phyloP scores from a whole-genome alignment of 306 rosid species.

The Inga leiocalycina region DNA sequence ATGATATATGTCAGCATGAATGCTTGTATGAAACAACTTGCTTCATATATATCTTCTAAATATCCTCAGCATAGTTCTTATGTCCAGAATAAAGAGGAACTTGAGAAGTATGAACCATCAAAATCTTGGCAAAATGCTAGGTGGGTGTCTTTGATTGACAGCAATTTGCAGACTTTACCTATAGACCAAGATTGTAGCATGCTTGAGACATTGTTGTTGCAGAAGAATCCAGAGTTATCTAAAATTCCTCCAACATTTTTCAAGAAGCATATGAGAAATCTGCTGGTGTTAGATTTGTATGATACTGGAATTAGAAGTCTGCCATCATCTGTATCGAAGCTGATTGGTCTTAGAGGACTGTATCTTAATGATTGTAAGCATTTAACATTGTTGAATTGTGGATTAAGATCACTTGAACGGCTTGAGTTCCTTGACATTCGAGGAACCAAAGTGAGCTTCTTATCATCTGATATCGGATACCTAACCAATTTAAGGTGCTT shows the following conservation, averaged over 20 bases:
- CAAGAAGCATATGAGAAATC: conserved; percentile 4
- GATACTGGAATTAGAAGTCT: neutral
- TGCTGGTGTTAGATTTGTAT: conserved; percentile 14
- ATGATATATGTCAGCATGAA: conserved; percentile 29
- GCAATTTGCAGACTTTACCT: neutral
- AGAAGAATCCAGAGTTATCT: neutral
- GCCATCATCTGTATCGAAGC: conserved; percentile 1
- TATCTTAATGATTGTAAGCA: conserved; percentile 26
- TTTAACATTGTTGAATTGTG: neutral
- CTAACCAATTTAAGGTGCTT: conserved; percentile 21
- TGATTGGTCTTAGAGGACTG: neutral
- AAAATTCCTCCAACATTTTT: neutral
- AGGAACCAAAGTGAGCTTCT: neutral
- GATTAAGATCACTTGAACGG: neutral
- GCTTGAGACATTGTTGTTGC: conserved; percentile 19
- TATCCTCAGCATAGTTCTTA: neutral
- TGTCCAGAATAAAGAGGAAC: neutral
- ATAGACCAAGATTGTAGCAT: neutral
- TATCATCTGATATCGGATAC: conserved; percentile 7
- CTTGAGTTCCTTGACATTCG: conserved; percentile 34
- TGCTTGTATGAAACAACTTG: conserved; percentile 9
- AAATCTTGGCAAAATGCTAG: neutral
- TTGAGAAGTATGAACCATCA: neutral
- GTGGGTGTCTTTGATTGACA: conserved; percentile 24
- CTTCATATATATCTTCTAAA: conserved; percentile 2